Base-by-base conservation (phyloP, 345 rosid species). In the Cochlearia excelsa region DNA sequence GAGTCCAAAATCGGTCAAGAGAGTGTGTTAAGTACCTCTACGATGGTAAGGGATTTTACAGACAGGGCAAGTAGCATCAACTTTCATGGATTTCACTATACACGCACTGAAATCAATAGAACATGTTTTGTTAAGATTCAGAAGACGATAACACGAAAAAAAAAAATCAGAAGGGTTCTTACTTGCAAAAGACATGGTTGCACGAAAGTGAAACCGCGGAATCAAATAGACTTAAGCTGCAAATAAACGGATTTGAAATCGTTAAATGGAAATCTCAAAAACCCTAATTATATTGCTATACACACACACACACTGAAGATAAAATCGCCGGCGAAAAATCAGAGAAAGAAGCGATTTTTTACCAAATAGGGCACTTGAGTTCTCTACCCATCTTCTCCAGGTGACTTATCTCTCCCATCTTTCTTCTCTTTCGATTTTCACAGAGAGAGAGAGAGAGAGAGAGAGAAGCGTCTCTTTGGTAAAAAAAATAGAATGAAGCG, bases 281-380 rank as follows among this genome's bases (percentile, higher is more conserved):
- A 6, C 6, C 37, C 37, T 3, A 6, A 3, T 3, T 34, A 34
- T 0, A 34, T 6, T 6, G 6, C 4, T 34, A 3, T 34, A 34
- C 6, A 34, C 37, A 34, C 37, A 34, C 4, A 34, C 4, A 45
- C 10, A 33, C 42, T 46, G 59, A 59, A 59, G 53, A 34, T 66
- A 34, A 9, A 16, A 37, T 1, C 3, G 5, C 40, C 5, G 6
- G 7, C 7, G 5, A 6, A 37, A 1, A 33, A 3, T 3, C 35
- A 33, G 35, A 37, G 52, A 29, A 27, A 2, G 10, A 54, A 1
- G 54, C 43, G 7, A 7, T 54, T 16, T 16, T 16, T 16, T 80
- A 92, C 99, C 97, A 86, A 67, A 88, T 85, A 2, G 99, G 97
- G 74, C 97, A 93, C 69, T 89, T 85, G 77, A 89, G 87, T 72